A percentile compares a stretch with the other conserved stretches of the same genome.
Evolutionary conservation across 352 stramenopile genomes (phyloP).

Genomic region (Pythium brachiatum): DNA sequence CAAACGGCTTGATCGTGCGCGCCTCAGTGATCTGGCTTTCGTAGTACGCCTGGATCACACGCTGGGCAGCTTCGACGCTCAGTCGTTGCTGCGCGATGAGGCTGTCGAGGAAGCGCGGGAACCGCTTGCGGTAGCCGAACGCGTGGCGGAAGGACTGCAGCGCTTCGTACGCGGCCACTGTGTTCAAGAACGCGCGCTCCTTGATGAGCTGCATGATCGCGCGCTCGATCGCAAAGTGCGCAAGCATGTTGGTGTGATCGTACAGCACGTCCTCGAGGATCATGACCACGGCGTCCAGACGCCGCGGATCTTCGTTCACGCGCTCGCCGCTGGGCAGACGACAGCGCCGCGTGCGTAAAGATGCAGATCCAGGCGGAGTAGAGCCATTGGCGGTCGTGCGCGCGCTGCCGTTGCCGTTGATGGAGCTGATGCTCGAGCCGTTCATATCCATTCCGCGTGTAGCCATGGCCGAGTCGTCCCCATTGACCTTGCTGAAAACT

Average conservation of each 20-base stretch:
- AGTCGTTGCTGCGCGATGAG: conserved; percentile 53
- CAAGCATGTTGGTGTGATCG: conserved; percentile 79
- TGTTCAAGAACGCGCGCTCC: conserved; percentile 70
- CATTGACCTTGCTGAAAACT: not conserved
- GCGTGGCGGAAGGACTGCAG: conserved; percentile 79
- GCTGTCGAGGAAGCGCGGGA: conserved; percentile 80
- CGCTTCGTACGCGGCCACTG: conserved; percentile 59
- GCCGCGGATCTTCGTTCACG: conserved; percentile 40
- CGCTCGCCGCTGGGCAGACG: conserved; percentile 38
- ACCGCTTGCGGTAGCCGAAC: conserved; percentile 82
- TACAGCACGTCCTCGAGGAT: conserved; percentile 87
- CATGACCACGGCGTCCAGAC: conserved; percentile 76
- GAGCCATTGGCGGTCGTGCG: not conserved
- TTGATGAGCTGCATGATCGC: conserved; percentile 66
- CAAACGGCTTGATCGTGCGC: conserved; percentile 64
- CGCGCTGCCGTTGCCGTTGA: not conserved
- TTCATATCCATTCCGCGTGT: conserved; percentile 2
- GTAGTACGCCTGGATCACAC: conserved; percentile 76
- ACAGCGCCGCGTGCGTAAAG: conserved; percentile 18
- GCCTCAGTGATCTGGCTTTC: conserved; percentile 73
- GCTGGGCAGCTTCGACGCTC: conserved; percentile 39
- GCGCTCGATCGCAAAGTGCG: conserved; percentile 75
- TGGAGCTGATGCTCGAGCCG: conserved; percentile 1
- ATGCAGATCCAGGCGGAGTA: not conserved
- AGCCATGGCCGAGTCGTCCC: not conserved